Percentiles rank a stretch among this genome's conserved stretches.
phyloP scores from a whole-genome alignment of 2,329 filamentous ascomycete species.

The Epichloe typhina region DNA sequence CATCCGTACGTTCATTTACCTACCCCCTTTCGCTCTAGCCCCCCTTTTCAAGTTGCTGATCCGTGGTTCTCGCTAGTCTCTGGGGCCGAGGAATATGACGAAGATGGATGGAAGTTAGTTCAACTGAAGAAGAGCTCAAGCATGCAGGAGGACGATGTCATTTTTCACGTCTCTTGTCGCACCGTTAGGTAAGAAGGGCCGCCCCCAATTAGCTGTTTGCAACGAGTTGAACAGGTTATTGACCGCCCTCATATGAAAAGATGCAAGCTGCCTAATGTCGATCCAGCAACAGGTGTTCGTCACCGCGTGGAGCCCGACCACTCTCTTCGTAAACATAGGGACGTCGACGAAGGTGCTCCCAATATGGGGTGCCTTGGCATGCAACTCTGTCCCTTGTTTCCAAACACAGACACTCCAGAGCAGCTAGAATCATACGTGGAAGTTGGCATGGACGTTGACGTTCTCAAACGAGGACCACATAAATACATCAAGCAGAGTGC shows the following conservation, averaged over 20 bases:
- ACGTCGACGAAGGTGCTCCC: constrained; percentile 47
- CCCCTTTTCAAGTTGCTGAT: constrained; percentile 1
- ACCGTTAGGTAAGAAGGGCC: constrained; percentile 40
- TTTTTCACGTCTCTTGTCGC: constrained; percentile 47
- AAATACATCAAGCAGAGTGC: constrained; percentile 19
- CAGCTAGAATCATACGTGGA: constrained; percentile 32
- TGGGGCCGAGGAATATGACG: constrained; percentile 49
- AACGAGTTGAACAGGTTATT: not conserved
- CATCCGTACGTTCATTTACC: constrained; percentile 33
- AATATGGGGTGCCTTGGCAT: constrained; percentile 48
- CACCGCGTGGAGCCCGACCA: constrained; percentile 43
- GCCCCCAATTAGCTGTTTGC: not conserved
- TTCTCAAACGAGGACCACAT: constrained; percentile 34
- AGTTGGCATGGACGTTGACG: constrained; percentile 42
- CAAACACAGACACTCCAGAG: constrained; percentile 14
- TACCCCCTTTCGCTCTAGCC: not conserved
- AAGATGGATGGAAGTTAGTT: constrained; percentile 57
- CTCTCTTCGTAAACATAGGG: constrained; percentile 43
- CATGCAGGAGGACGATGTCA: constrained; percentile 7
- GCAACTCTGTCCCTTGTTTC: constrained; percentile 47
- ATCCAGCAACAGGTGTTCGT: constrained; percentile 44
- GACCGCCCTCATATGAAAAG: constrained; percentile 15
- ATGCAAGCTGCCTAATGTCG: constrained; percentile 59
- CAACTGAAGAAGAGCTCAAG: constrained; percentile 35
- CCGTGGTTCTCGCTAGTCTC: constrained; percentile 31